Conservation (phyloP, 2,329 filamentous ascomycete species). For the Ceratocystis papillata region DNA sequence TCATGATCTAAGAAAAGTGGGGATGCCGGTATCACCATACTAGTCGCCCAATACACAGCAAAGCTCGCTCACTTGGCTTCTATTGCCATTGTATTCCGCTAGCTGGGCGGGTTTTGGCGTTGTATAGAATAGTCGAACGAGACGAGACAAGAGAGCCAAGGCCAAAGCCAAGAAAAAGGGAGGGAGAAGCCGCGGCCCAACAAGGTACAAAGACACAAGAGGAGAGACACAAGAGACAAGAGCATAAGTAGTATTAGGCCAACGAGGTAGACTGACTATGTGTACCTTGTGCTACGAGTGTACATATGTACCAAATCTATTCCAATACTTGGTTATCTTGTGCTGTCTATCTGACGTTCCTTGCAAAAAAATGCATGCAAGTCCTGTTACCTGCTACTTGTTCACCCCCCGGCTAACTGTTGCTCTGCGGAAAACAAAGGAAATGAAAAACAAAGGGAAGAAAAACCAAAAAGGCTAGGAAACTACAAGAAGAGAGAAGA, state of each 20-base stretch:
- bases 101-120: no score
- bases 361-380: not conserved
- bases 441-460: no score
- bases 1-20: constrained; percentile 4
- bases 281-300: not conserved
- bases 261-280: not conserved
- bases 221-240: not conserved
- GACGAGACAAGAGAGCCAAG: no score
- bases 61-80: no score
- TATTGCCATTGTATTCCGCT: no score
- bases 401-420: not conserved
- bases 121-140: no score
- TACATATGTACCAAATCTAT: constrained; percentile 1
- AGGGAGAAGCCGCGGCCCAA: no score
- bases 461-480: no score
- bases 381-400: constrained; percentile 4
- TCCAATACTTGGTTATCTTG: not conserved
- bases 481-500: no score
- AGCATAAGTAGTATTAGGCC: not conserved
- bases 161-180: no score
- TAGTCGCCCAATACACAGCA: no score
- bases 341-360: not conserved
- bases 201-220: not conserved
- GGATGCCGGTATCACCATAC: not conserved
- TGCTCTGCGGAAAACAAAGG: no score